These are phyloP conservation scores for Sporothrix curviconia DNA, from an alignment of 2,329 filamentous ascomycete species.

Conservation along the genomic window DNA sequence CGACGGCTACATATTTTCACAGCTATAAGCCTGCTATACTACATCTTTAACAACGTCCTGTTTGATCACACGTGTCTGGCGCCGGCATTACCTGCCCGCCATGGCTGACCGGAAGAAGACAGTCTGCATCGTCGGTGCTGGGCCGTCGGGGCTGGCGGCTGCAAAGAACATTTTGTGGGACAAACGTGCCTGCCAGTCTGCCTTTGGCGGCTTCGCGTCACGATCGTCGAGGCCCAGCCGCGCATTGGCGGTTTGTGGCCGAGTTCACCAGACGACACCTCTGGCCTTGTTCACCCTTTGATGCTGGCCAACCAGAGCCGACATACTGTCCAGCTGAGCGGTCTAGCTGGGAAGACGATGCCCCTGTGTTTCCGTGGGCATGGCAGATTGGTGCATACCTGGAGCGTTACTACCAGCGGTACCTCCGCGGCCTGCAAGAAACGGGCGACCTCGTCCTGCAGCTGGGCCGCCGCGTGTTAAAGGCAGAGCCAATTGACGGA, in stretches of 20 bases:
- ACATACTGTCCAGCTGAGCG: constrained; percentile 67
- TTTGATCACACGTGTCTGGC: no score
- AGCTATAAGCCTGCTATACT: no score
- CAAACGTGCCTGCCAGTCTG: constrained; percentile 30
- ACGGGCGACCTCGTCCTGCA: constrained; percentile 36
- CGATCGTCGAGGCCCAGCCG: constrained; percentile 59
- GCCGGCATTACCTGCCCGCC: no score
- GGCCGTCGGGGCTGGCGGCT: constrained; percentile 61
- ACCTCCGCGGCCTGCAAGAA: constrained; percentile 35
- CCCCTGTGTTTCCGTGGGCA: constrained; percentile 63
- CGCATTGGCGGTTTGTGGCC: constrained; percentile 77
- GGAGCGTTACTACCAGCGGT: constrained; percentile 54
- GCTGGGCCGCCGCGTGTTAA: constrained; percentile 42
- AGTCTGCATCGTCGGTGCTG: constrained; percentile 52
- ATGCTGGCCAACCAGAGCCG: constrained; percentile 70
- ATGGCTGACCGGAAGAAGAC: constrained; percentile 29
- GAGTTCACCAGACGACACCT: constrained; percentile 39
- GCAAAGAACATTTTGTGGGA: constrained; percentile 67
- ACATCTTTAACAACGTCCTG: no score
- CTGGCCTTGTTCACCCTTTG: constrained; percentile 54
- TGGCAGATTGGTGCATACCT: constrained; percentile 73
- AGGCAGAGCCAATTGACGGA: constrained; percentile 27
- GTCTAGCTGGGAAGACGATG: constrained; percentile 54
- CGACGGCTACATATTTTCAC: no score
- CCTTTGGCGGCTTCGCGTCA: constrained; percentile 54